Evolutionary conservation across 2,329 filamentous ascomycete genomes (phyloP).

Genomic region (Epichloe baconii): DNA sequence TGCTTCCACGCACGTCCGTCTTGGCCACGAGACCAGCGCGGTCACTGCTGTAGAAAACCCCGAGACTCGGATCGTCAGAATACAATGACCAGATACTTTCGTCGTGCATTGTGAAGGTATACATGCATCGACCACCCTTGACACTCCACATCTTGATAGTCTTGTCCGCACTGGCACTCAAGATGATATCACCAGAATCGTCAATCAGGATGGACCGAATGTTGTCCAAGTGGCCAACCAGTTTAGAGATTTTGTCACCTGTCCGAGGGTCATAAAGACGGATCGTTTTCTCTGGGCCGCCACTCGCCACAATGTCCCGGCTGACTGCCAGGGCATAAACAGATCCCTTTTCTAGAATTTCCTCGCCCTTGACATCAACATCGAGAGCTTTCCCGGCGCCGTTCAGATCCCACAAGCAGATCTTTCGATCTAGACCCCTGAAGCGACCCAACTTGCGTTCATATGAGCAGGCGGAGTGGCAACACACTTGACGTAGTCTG

Average conservation of each 20-base stretch:
- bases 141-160: constrained; percentile 98
- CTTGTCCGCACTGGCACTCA: constrained; percentile 91
- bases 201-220: constrained; percentile 85
- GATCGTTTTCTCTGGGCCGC: constrained; percentile 86
- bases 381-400: constrained; percentile 76
- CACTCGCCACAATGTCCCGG: constrained; percentile 72
- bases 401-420: constrained; percentile 86
- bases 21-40: constrained; percentile 90
- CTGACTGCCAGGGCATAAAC: constrained; percentile 81
- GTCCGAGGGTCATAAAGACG: constrained; percentile 83
- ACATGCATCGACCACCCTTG: constrained; percentile 88
- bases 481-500: constrained; percentile 92
- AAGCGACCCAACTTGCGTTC: constrained; percentile 75
- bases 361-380: constrained; percentile 75
- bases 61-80: constrained; percentile 73
- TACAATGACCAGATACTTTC: constrained; percentile 95
- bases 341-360: constrained; percentile 79
- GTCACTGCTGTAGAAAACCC: constrained; percentile 90
- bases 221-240: constrained; percentile 92
- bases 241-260: constrained; percentile 85
- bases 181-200: constrained; percentile 74
- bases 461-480: constrained; percentile 54
- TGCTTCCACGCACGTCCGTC: constrained; percentile 69
- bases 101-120: constrained; percentile 97
- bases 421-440: constrained; percentile 87